Base-by-base conservation (phyloP, 2,329 filamentous ascomycete genomes). In the Cytospora chrysosperma region DNA sequence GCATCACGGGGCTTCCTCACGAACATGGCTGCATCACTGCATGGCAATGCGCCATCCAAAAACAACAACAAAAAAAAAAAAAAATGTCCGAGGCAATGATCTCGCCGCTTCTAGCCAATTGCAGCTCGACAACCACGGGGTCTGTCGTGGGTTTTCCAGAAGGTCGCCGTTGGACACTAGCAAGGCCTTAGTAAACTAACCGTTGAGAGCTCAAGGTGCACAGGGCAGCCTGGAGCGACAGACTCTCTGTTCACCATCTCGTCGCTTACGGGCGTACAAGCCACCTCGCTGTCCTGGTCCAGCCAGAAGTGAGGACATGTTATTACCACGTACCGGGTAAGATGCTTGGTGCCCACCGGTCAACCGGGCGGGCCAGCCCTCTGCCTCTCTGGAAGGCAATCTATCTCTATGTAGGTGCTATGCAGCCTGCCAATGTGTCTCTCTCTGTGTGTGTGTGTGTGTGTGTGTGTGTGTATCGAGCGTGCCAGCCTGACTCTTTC, bases 1-100 rank as follows among this genome's bases (percentile, higher is more conserved):
- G 49, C 55, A 62, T 65, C 63, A 65, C 63, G 63, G 58, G 63
- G 63, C 63, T 62, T 51, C 58, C 50, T 62, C 54, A 54, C 55
- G 59, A 62, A 57, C 61, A 58, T 52, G 55, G 32, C 32, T 34
- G 32, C 61, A 58, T 52, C 49, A 24, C 59, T 58, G 59, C 63
- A 59, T 64, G 58, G 50, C 54, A 57, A 32, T 62, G 54, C 57
- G 51, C 57, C 51, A 27, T 55, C 57, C 26, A 61, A n/a, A n/a
- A n/a, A n/a, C n/a, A n/a, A n/a, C n/a, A n/a, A n/a, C n/a, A n/a
- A n/a, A n/a, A n/a, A n/a, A n/a, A n/a, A n/a, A n/a, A n/a, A n/a
- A 56, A 52, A 60, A 34, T 47, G 57, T 56, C 57, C 56, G 40
- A 61, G 9, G 56, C 51, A 24, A n/a, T 64, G 62, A 64, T 64